phyloP scores from a whole-genome alignment of 2,329 filamentous ascomycete genomes.

The Aspergillus oerlinghausenensis region DNA sequence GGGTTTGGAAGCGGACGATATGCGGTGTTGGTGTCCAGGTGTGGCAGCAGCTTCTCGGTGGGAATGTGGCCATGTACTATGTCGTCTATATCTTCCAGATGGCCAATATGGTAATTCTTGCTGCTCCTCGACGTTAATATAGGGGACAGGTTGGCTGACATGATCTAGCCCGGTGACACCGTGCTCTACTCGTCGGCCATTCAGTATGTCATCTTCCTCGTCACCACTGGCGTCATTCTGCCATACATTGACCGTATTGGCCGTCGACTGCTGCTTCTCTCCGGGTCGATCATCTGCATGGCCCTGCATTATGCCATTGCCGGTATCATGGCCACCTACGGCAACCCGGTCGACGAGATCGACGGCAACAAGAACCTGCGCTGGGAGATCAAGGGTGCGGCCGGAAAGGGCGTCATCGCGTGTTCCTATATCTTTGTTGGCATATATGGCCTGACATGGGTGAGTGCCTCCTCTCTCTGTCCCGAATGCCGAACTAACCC shows the following conservation, averaged over 20 bases:
- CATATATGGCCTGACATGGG: constrained; percentile 34
- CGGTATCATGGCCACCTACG: constrained; percentile 49
- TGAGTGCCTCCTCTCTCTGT: constrained; percentile 29
- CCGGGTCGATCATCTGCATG: constrained; percentile 45
- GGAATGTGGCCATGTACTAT: constrained; percentile 57
- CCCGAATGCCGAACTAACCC: background rate
- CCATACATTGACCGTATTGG: constrained; percentile 49
- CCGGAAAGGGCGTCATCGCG: constrained; percentile 58
- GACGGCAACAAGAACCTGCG: constrained; percentile 44
- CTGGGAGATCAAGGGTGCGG: constrained; percentile 46
- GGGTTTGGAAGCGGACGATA: constrained; percentile 49
- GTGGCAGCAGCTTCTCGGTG: constrained; percentile 55
- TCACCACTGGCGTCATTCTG: constrained; percentile 49
- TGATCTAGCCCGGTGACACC: constrained; percentile 30
- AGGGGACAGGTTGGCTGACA: constrained; percentile 1
- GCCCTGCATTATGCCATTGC: constrained; percentile 51
- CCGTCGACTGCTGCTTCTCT: constrained; percentile 45
- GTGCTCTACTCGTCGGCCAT: constrained; percentile 52
- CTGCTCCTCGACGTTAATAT: background rate
- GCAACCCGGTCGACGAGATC: constrained; percentile 43
- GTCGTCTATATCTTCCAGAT: constrained; percentile 59
- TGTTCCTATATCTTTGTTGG: constrained; percentile 54
- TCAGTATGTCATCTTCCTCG: constrained; percentile 54
- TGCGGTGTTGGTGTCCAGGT: constrained; percentile 52
- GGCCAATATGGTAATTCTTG: constrained; percentile 45